Evolutionary conservation across 352 stramenopile genomes (phyloP).

Genomic region (Globisporangium echinulatum): DNA sequence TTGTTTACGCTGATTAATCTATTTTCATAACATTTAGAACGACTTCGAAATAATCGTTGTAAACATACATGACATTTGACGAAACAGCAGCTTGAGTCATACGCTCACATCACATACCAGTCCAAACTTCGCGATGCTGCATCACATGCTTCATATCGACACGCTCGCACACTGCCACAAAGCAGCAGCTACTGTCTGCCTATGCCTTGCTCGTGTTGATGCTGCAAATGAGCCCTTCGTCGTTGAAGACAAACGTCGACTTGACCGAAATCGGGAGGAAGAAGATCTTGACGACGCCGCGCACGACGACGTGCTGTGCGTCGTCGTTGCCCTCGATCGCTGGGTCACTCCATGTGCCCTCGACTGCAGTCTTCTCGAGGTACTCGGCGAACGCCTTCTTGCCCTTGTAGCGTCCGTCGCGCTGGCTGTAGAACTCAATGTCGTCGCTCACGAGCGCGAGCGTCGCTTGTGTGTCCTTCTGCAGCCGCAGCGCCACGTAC

Average conservation of each 20-base stretch:
- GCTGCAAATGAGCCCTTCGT: slow-evolving; percentile 31
- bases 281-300: slow-evolving; percentile 45
- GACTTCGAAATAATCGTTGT: too few relatives aligned
- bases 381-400: slow-evolving; percentile 35
- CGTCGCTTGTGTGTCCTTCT: slow-evolving; percentile 32
- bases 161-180: too few relatives aligned
- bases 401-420: slow-evolving; percentile 37
- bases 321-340: slow-evolving; percentile 37
- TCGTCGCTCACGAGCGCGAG: slow-evolving; percentile 48
- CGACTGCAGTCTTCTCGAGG: slow-evolving; percentile 47
- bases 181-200: too few relatives aligned
- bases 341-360: slow-evolving; percentile 32
- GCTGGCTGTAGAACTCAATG: slow-evolving; percentile 46
- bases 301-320: slow-evolving; percentile 33
- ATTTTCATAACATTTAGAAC: too few relatives aligned
- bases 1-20: too few relatives aligned
- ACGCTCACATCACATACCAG: too few relatives aligned
- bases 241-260: slow-evolving; percentile 34
- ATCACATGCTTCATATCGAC: too few relatives aligned
- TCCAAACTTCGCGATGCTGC: too few relatives aligned
- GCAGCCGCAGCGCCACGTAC: slow-evolving; percentile 33
- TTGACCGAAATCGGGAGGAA: slow-evolving; percentile 51
- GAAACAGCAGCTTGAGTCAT: too few relatives aligned
- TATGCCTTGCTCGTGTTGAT: slow-evolving; percentile 45
- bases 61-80: too few relatives aligned